A percentile compares a stretch with the other conserved stretches of the same genome.
phyloP scores from a whole-genome alignment of 306 rosid genomes.

The Corylus americana region DNA sequence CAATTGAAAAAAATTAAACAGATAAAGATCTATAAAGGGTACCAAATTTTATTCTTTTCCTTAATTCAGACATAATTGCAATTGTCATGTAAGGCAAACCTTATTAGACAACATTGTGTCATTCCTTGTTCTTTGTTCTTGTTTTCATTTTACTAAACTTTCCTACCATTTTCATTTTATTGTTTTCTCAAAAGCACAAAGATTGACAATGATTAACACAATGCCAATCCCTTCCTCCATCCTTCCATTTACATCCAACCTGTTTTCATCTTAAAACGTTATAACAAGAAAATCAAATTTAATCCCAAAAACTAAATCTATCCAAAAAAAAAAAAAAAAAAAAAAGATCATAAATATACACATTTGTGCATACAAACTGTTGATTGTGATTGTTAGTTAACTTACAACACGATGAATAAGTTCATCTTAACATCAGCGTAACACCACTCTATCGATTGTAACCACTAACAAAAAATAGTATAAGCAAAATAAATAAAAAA shows the following conservation, averaged over 20 bases:
- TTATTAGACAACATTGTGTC: not conserved
- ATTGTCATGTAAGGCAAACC: not conserved
- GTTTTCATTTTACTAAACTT: not conserved
- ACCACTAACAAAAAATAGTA: no score
- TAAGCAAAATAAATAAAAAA: no score
- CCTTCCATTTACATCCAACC: not conserved
- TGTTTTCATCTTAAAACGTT: not conserved
- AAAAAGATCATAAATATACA: not conserved
- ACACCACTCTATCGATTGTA: no score
- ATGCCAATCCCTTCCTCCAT: no score
- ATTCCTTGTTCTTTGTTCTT: not conserved
- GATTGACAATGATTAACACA: no score
- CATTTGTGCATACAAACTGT: not conserved
- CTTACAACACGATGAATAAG: no score
- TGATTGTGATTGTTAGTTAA: no score
- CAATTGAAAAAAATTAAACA: slow-evolving; percentile 18
- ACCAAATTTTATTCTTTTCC: not conserved
- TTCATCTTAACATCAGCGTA: no score
- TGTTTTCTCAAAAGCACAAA: not conserved
- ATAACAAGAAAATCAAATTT: no score
- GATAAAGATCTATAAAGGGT: not conserved
- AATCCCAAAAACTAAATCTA: not conserved
- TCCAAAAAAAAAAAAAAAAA: not conserved
- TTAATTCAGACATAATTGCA: no score
- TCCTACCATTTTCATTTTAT: not conserved